Evolutionary conservation across 768 basidiomycete species (phyloP).

Genomic region (Mycena vitilis): DNA sequence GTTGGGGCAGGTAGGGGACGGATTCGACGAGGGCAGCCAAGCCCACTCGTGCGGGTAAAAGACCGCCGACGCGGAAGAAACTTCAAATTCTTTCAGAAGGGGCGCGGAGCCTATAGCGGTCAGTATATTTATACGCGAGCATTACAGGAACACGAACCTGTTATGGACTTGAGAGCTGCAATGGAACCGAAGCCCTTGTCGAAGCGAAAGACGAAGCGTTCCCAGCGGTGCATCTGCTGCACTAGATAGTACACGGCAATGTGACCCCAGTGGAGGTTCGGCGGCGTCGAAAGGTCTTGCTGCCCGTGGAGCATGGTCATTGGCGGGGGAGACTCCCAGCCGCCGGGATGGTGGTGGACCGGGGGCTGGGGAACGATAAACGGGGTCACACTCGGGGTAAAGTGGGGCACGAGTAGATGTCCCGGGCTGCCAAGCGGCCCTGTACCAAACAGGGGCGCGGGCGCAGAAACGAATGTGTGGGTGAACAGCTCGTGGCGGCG

Average conservation of each 20-base stretch:
- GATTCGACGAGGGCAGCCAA: conserved; percentile 66
- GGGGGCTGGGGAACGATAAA: conserved; percentile 63
- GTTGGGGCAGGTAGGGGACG: conserved; percentile 3
- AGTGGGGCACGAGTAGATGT: conserved; percentile 48
- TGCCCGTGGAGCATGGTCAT: conserved; percentile 40
- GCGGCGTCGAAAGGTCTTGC: conserved; percentile 44
- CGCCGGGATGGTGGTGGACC: conserved; percentile 47
- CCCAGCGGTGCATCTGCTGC: conserved; percentile 86
- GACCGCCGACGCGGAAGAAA: conserved; percentile 75
- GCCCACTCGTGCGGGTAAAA: conserved; percentile 74
- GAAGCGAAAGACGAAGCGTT: conserved; percentile 83
- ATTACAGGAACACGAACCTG: conserved; percentile 57
- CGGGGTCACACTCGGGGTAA: conserved; percentile 53
- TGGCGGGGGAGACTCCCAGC: conserved; percentile 51
- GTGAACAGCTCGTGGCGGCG: conserved; percentile 44
- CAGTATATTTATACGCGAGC: conserved; percentile 8
- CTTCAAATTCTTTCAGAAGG: conserved; percentile 79
- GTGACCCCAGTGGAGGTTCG: conserved; percentile 81
- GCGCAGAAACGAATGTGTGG: conserved; percentile 47
- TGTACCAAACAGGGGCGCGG: conserved; percentile 41
- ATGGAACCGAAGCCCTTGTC: conserved; percentile 82
- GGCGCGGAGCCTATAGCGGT: conserved; percentile 72
- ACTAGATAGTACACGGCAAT: conserved; percentile 84
- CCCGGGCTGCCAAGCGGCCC: conserved; percentile 28
- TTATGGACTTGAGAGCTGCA: conserved; percentile 77